Base-by-base conservation (phyloP, 352 stramenopile genomes). In the Globisporangium recalcitrans region DNA sequence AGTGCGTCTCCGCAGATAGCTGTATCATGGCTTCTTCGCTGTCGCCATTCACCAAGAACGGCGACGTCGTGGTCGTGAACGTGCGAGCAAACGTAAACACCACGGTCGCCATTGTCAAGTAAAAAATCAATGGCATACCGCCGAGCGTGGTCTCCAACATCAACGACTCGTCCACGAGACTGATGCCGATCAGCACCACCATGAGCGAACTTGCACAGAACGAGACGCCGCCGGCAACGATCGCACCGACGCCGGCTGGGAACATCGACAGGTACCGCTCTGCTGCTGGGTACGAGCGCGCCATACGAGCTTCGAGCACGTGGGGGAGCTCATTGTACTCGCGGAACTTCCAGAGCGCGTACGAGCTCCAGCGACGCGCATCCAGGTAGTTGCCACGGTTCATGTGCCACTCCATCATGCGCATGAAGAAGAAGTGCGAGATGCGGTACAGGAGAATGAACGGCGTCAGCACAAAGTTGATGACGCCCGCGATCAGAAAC, bases 281-380 rank as follows among this genome's bases (percentile, higher is more conserved):
- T 1, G 96, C 95, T 1, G 96, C 78, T 34, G 89, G 72, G 65
- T 98, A 98, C 19, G 90, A 97, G 16, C 92, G 85, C 38, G 80
- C 84, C 60, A 99, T 88, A 26, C 97, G 87, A n/a, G 85, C 79
- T 62, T 98, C 95, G 63, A 99, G 96, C 36, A 95, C 73, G 65
- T 99, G 96, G n/a, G 94, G 92, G 1, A 99, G 73, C 68, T 99
- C 97, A 74, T 99, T 99, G 79, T 99, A 99, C 78, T 99, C 97
- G 51, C 97, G 84, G 69, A 98, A 98, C 31, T 86, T 86, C 89
- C 89, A 97, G 21, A 92, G 63, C 38, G 90, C 86, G 56, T 95
- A 85, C 6, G 80, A 76, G 27, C 90, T 97, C 96, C 96, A 99
- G 40, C 96, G 89, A 40, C 94, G 86, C 27, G 97, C 95, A 8